Conservation (phyloP, 305 asterid species). For the Withania somnifera region DNA sequence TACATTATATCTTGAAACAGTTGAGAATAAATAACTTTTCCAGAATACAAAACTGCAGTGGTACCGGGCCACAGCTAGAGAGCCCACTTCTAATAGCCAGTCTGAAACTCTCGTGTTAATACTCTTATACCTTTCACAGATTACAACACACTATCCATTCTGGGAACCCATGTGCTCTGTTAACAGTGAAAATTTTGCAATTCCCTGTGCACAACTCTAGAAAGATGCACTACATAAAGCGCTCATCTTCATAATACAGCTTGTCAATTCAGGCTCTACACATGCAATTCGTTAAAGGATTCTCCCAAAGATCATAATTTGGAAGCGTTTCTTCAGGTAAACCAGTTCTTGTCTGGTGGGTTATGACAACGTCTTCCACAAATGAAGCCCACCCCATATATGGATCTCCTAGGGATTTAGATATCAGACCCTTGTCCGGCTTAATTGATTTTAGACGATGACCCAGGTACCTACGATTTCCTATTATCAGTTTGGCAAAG, state of each 20-base stretch:
- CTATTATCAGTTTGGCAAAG: slow-evolving; percentile 86
- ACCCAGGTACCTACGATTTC: slow-evolving; percentile 77
- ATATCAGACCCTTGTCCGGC: slow-evolving; percentile 95
- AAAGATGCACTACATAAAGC: slow-evolving; percentile 12
- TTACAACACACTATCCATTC: background rate
- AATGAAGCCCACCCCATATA: slow-evolving; percentile 97
- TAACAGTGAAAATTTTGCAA: background rate
- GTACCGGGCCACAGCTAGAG: slow-evolving; percentile 1
- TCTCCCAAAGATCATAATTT: slow-evolving; percentile 95
- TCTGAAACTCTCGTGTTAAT: background rate
- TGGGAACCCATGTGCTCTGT: background rate
- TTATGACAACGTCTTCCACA: slow-evolving; percentile 71
- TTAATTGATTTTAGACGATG: slow-evolving; percentile 84
- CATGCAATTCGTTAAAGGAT: slow-evolving; percentile 96
- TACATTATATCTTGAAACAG: slow-evolving; percentile 19
- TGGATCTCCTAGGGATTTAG: slow-evolving; percentile 94
- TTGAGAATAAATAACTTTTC: background rate
- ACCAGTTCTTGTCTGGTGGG: slow-evolving; percentile 88
- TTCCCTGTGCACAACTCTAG: background rate
- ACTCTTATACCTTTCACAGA: background rate
- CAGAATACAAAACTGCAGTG: slow-evolving; percentile 12
- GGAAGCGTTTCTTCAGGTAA: slow-evolving; percentile 96
- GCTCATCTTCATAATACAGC: slow-evolving; percentile 21
- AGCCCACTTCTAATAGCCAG: background rate
- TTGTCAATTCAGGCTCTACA: slow-evolving; percentile 53